Percentiles rank a stretch among this genome's conserved stretches.
Conservation (phyloP, 306 rosid genomes). For the Quercus mongolica region DNA sequence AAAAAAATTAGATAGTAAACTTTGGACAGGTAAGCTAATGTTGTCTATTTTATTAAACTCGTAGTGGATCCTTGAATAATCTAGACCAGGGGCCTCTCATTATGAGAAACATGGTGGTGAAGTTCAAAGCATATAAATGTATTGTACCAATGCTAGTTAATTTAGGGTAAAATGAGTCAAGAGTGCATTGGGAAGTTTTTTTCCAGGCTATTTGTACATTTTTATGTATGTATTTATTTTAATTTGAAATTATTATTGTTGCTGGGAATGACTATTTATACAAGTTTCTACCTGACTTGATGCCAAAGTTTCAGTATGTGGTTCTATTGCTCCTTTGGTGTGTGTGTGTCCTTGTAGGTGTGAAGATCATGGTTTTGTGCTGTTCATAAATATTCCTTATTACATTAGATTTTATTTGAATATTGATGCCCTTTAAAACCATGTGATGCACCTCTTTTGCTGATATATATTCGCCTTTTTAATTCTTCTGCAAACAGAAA, state of each 20-base stretch:
- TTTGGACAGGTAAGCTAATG: no score
- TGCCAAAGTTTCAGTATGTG: not conserved
- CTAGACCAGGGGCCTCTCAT: no score
- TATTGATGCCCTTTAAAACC: slow-evolving; percentile 15
- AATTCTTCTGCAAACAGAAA: slow-evolving; percentile 61
- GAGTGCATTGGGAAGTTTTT: no score
- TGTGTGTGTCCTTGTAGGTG: not conserved
- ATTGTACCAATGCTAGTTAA: no score
- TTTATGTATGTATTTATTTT: not conserved
- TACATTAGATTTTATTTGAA: slow-evolving; percentile 6
- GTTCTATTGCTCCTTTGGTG: not conserved
- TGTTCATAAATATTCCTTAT: slow-evolving; percentile 8
- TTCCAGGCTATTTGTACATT: not conserved
- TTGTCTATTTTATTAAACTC: no score
- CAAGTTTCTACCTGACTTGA: not conserved
- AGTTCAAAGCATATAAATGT: no score
- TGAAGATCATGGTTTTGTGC: not conserved
- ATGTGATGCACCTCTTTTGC: not conserved
- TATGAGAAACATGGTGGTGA: no score
- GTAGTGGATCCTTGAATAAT: no score
- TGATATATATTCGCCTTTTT: slow-evolving; percentile 6
- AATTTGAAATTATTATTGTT: not conserved
- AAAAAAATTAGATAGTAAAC: no score
- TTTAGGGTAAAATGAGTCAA: no score
- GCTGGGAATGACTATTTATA: not conserved